Conservation (phyloP, 1,139 yeast species). For the Geotrichum histeridarum region DNA sequence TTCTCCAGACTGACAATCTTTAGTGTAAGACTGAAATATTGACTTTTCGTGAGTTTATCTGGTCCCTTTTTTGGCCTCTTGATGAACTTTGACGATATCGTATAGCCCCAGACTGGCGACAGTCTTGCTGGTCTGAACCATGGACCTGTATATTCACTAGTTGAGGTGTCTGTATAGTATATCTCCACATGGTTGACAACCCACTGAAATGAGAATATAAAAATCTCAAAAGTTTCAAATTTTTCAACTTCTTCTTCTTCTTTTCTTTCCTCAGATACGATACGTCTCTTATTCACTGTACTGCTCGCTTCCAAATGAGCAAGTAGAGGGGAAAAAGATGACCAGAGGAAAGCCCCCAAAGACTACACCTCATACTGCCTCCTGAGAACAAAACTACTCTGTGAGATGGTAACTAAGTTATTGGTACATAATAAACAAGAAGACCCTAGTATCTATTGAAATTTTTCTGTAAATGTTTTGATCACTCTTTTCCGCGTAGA, state of each 20-base stretch:
- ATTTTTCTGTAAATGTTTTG: not conserved
- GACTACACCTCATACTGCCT: conserved; percentile 8
- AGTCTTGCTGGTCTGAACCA: too few species aligned
- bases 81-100: too few species aligned
- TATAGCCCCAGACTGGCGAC: too few species aligned
- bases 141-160: too few species aligned
- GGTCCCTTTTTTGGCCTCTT: too few species aligned
- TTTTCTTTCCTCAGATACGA: conserved; percentile 2
- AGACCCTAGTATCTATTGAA: not conserved
- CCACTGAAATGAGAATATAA: too few species aligned
- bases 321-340: conserved; percentile 7
- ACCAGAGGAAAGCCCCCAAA: conserved; percentile 7
- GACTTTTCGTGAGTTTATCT: too few species aligned
- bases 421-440: not conserved
- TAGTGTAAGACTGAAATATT: too few species aligned
- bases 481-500: too few species aligned
- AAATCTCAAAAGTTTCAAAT: not conserved
- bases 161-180: too few species aligned
- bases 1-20: too few species aligned
- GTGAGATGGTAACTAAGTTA: conserved; percentile 9
- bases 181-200: too few species aligned
- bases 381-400: conserved; percentile 1
- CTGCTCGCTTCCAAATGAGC: conserved; percentile 2
- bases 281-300: conserved; percentile 3
- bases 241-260: not conserved